Conservation (phyloP, 1,284 basidiomycete species). For the Naganishia sp. region DNA sequence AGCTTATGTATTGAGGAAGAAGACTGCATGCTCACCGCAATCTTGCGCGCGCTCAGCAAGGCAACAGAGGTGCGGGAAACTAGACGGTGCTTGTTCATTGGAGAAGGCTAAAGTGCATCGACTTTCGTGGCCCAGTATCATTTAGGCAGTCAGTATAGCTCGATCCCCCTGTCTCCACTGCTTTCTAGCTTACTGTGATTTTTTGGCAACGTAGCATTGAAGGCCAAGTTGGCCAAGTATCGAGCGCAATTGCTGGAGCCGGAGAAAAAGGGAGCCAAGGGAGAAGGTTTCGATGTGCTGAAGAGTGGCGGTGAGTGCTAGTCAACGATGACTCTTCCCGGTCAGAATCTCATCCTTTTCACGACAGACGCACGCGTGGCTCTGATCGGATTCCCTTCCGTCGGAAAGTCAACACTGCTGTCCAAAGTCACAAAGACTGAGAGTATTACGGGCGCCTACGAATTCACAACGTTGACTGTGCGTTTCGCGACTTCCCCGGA, state of each 20-base stretch:
- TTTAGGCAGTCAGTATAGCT: slow-evolving; percentile 24
- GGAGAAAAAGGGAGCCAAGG: slow-evolving; percentile 73
- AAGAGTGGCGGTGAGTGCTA: slow-evolving; percentile 68
- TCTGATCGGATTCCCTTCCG: slow-evolving; percentile 90
- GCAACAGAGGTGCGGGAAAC: slow-evolving; percentile 17
- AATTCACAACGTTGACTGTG: slow-evolving; percentile 90
- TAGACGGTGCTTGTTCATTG: not conserved
- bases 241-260: slow-evolving; percentile 87
- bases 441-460: slow-evolving; percentile 87
- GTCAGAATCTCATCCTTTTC: not conserved
- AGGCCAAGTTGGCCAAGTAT: slow-evolving; percentile 89
- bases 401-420: slow-evolving; percentile 92
- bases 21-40: not conserved
- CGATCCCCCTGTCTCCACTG: too few relatives aligned
- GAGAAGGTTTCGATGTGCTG: slow-evolving; percentile 89
- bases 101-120: not conserved
- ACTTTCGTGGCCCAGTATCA: slow-evolving; percentile 18
- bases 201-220: slow-evolving; percentile 60
- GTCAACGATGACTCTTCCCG: not conserved
- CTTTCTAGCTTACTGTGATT: not conserved
- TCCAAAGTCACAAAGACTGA: slow-evolving; percentile 88
- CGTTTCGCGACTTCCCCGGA: slow-evolving; percentile 38
- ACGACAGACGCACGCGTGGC: slow-evolving; percentile 78
- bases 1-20: slow-evolving; percentile 52
- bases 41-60: slow-evolving; percentile 1